Conservation (phyloP, 192 early-diverging fungal genomes). For the Coemansia sp. region DNA sequence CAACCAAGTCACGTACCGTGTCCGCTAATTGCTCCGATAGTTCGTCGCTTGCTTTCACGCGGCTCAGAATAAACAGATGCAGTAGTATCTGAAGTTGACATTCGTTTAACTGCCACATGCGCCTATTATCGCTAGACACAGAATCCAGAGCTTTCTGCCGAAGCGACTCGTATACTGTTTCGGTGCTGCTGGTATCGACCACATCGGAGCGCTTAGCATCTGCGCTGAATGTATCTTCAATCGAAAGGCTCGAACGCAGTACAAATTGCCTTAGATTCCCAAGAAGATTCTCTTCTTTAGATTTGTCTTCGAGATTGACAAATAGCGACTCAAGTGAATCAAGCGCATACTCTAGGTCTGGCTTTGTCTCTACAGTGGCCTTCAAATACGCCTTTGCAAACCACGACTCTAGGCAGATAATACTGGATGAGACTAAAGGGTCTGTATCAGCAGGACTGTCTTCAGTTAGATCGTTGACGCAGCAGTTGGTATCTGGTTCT, state of each 20-base stretch:
- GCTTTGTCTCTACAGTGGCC: background rate
- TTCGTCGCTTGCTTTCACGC: background rate
- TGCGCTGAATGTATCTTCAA: background rate
- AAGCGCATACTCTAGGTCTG: background rate
- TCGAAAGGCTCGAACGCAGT: background rate
- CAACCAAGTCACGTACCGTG: slow-evolving; percentile 31
- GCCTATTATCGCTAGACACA: slow-evolving; percentile 1
- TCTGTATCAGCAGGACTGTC: too few relatives aligned
- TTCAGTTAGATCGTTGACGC: background rate
- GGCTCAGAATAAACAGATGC: slow-evolving; percentile 28
- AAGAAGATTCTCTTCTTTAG: background rate
- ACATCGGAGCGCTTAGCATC: background rate
- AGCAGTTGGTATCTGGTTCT: too few relatives aligned
- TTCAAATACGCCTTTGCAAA: background rate
- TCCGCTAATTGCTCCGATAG: slow-evolving; percentile 7
- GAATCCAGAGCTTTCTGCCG: slow-evolving; percentile 1
- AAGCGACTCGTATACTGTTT: background rate
- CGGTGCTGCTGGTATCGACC: too few relatives aligned
- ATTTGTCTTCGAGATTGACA: background rate
- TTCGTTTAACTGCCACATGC: slow-evolving; percentile 39
- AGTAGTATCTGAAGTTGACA: slow-evolving; percentile 48
- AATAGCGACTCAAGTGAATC: background rate
- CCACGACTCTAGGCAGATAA: background rate
- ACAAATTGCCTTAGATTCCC: background rate
- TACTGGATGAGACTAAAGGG: too few relatives aligned